These are phyloP conservation scores for Argentina anserina DNA, from an alignment of 306 rosid species.

Conservation along the genomic window DNA sequence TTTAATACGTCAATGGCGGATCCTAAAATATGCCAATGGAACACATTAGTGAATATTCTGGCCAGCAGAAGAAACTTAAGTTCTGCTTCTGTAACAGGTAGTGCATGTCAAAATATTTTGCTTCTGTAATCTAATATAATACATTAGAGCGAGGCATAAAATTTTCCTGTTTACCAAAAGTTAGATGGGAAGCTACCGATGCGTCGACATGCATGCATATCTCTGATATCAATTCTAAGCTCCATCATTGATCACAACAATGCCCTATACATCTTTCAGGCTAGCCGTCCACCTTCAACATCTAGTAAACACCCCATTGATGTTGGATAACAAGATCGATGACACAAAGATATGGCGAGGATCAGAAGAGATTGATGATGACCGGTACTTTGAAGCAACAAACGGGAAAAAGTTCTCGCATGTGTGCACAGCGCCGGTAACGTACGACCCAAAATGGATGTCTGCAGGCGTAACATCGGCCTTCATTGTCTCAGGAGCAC, in stretches of 20 bases:
- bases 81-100: too few relatives aligned
- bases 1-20: too few relatives aligned
- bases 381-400: slow-evolving; percentile 52
- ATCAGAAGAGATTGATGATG: slow-evolving; percentile 53
- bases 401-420: slow-evolving; percentile 61
- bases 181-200: neutral
- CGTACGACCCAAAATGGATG: slow-evolving; percentile 52
- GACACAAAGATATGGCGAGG: slow-evolving; percentile 49
- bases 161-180: neutral
- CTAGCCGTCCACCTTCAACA: slow-evolving; percentile 88
- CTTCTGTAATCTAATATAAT: neutral
- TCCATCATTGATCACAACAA: slow-evolving; percentile 5
- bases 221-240: neutral
- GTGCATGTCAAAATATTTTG: neutral
- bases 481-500: slow-evolving; percentile 85
- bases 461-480: slow-evolving; percentile 24
- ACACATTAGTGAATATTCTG: too few relatives aligned
- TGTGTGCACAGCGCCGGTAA: slow-evolving; percentile 65
- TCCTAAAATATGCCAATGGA: too few relatives aligned
- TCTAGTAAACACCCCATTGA: slow-evolving; percentile 50
- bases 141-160: neutral
- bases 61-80: too few relatives aligned
- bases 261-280: slow-evolving; percentile 27
- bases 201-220: too few relatives aligned
- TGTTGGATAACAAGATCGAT: slow-evolving; percentile 44